Evolutionary conservation across 306 rosid genomes (phyloP).

Genomic region (Quercus berberidifolia): DNA sequence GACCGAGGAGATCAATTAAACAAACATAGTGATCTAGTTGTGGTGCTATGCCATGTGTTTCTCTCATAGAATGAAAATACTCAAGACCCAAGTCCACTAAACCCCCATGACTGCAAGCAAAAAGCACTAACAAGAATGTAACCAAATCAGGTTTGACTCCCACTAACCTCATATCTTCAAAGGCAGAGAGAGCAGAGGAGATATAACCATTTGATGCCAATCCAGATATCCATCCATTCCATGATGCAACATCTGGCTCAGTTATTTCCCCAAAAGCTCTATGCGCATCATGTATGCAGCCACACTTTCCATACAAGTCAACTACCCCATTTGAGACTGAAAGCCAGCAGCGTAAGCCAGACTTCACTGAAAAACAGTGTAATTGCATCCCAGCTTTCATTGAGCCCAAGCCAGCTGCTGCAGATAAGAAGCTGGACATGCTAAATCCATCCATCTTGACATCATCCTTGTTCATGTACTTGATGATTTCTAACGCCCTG

Average conservation of each 20-base stretch:
- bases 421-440: constrained; percentile 62
- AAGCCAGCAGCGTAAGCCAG: constrained; percentile 37
- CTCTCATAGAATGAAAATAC: constrained; percentile 54
- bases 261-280: constrained; percentile 45
- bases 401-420: constrained; percentile 54
- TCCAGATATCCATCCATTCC: constrained; percentile 63
- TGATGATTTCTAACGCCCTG: constrained; percentile 41
- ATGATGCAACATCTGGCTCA: constrained; percentile 53
- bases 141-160: constrained; percentile 52
- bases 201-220: constrained; percentile 44
- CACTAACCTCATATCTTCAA: constrained; percentile 63
- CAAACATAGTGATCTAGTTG: constrained; percentile 50
- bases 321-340: constrained; percentile 54
- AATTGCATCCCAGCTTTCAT: constrained; percentile 58
- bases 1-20: constrained; percentile 60
- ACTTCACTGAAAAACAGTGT: constrained; percentile 52
- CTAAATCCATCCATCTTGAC: constrained; percentile 59
- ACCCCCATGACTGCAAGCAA: constrained; percentile 62
- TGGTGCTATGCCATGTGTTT: constrained; percentile 38
- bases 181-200: constrained; percentile 51
- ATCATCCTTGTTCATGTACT: constrained; percentile 40
- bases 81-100: constrained; percentile 54
- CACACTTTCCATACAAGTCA: constrained; percentile 62
- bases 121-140: constrained; percentile 47
- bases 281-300: constrained; percentile 43